Evolutionary conservation across 768 basidiomycete species (phyloP).

Genomic region (Gymnopilus dilepis): DNA sequence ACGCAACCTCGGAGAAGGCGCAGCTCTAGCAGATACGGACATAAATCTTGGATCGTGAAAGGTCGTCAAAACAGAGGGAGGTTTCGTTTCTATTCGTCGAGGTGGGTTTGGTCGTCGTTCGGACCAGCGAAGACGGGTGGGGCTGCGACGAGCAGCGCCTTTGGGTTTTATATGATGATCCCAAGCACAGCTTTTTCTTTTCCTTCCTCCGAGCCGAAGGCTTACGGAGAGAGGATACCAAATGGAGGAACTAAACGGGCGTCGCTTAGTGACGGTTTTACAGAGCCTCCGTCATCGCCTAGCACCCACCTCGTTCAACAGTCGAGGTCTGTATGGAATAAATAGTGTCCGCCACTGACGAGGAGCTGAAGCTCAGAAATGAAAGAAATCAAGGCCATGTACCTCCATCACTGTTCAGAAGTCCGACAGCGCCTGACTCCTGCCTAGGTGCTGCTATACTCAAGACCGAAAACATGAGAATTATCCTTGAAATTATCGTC

Average conservation of each 20-base stretch:
- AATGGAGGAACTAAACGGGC: slow-evolving; percentile 5
- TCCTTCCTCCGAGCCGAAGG: not conserved
- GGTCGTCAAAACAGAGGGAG: slow-evolving; percentile 11
- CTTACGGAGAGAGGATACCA: not conserved
- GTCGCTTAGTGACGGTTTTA: slow-evolving; percentile 12
- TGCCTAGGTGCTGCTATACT: no score
- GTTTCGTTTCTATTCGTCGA: slow-evolving; percentile 2
- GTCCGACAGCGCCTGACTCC: no score
- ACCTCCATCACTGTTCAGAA: no score
- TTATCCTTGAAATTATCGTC: no score
- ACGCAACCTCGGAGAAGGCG: slow-evolving; percentile 23
- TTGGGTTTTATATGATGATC: slow-evolving; percentile 23
- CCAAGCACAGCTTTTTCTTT: slow-evolving; percentile 21
- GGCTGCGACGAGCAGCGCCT: not conserved
- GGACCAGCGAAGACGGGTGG: slow-evolving; percentile 27
- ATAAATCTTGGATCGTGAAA: slow-evolving; percentile 12
- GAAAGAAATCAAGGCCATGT: no score
- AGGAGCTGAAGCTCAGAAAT: no score
- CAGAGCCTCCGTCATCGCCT: not conserved
- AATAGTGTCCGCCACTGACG: no score
- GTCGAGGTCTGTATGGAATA: no score
- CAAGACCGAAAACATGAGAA: no score
- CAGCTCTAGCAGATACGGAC: slow-evolving; percentile 22
- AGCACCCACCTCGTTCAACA: no score
- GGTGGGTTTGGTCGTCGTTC: slow-evolving; percentile 22